A percentile compares a stretch with the other conserved stretches of the same genome.
phyloP scores from a whole-genome alignment of 768 basidiomycete species.

The Mycena albidolilacea region DNA sequence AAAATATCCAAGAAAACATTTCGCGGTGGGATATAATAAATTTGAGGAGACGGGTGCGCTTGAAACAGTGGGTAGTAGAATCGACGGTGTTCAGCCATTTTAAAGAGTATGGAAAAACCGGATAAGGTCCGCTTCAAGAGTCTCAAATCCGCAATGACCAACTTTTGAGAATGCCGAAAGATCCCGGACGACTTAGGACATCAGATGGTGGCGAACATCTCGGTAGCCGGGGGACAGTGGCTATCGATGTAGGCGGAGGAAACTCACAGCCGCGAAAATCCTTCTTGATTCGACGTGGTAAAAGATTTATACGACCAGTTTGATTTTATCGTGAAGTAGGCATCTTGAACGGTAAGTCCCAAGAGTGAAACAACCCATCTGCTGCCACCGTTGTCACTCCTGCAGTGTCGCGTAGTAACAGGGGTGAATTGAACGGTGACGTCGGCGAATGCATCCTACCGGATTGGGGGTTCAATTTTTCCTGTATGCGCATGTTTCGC shows the following conservation, averaged over 20 bases:
- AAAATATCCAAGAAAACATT: conserved; percentile 25
- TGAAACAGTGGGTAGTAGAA: not conserved
- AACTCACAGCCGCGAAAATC: not conserved
- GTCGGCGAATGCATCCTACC: no score
- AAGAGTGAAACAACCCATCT: no score
- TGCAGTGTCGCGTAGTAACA: no score
- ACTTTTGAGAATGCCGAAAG: no score
- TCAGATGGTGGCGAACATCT: no score
- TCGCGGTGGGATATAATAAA: not conserved
- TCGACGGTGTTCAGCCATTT: not conserved
- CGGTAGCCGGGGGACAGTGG: not conserved
- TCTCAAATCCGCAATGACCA: not conserved
- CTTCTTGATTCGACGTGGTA: not conserved
- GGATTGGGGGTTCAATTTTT: not conserved
- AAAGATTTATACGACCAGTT: not conserved
- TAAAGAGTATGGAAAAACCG: not conserved
- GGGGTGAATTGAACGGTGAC: no score
- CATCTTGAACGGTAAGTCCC: no score
- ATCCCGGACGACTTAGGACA: no score
- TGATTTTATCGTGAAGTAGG: no score
- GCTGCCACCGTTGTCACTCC: no score
- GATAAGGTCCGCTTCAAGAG: not conserved
- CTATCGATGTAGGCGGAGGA: not conserved
- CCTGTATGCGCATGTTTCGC: not conserved
- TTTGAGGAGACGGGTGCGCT: not conserved